Percentiles rank a stretch among this genome's conserved stretches.
Conservation (phyloP, 169 alveolate species). For the Eimeria maxima region DNA sequence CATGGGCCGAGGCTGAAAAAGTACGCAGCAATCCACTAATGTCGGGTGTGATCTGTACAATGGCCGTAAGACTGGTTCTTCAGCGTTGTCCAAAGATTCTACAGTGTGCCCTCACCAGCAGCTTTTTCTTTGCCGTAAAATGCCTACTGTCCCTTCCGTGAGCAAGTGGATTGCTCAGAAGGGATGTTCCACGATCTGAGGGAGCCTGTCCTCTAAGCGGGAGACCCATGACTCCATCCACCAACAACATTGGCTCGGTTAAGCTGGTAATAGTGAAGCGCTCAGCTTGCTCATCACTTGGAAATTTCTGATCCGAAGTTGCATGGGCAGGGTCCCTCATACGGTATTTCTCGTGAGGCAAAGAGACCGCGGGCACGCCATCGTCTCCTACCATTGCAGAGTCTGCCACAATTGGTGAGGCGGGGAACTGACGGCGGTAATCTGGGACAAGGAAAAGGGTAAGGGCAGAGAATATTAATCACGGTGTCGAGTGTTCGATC, state of each 20-base stretch:
- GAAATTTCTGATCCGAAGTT: neutral
- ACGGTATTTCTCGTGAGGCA: conserved; percentile 56
- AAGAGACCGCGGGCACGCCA: conserved; percentile 64
- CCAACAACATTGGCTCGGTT: conserved; percentile 65
- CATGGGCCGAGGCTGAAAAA: conserved; percentile 73
- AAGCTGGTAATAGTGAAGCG: conserved; percentile 41
- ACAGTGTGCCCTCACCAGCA: conserved; percentile 28
- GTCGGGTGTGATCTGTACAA: neutral
- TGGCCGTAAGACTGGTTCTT: neutral
- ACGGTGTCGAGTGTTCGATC: neutral
- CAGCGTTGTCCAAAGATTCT: neutral
- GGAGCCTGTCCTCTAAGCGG: conserved; percentile 74
- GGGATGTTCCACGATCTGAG: conserved; percentile 58
- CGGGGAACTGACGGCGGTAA: conserved; percentile 75
- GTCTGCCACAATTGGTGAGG: conserved; percentile 70
- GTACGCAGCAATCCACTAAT: neutral
- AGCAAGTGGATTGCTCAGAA: conserved; percentile 65
- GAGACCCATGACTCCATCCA: conserved; percentile 61
- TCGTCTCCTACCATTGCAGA: conserved; percentile 64
- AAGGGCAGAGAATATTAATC: neutral
- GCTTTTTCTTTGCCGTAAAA: conserved; percentile 44
- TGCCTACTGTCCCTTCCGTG: conserved; percentile 51
- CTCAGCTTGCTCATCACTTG: neutral
- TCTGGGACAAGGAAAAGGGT: neutral
- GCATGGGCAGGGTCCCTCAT: neutral